Conservation (phyloP, 2,329 filamentous ascomycete species). For the Gaeumannomyces tritici region DNA sequence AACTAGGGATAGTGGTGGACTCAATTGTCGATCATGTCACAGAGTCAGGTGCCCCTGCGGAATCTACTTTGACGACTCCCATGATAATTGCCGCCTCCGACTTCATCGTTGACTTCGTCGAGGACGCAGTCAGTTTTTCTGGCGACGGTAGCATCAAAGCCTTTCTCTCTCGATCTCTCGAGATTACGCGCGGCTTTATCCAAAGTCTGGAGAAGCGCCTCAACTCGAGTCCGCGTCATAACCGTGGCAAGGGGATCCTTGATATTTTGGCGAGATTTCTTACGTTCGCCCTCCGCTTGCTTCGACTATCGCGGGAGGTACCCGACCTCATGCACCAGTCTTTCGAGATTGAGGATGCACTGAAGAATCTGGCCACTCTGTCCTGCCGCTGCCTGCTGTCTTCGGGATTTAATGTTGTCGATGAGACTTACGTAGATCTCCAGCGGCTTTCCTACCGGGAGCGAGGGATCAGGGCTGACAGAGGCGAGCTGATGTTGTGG, state of each 20-base stretch:
- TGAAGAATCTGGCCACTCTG: slow-evolving; percentile 31
- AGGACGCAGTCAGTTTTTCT: slow-evolving; percentile 29
- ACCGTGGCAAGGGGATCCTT: slow-evolving; percentile 17
- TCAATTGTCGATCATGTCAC: slow-evolving; percentile 37
- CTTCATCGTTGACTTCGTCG: slow-evolving; percentile 39
- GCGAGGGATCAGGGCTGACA: slow-evolving; percentile 39
- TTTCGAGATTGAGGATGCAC: slow-evolving; percentile 36
- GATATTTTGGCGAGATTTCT: slow-evolving; percentile 26
- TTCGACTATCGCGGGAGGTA: slow-evolving; percentile 32
- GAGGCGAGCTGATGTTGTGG: slow-evolving; percentile 43
- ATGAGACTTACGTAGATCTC: slow-evolving; percentile 36
- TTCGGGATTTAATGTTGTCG: slow-evolving; percentile 32
- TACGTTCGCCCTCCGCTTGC: slow-evolving; percentile 25
- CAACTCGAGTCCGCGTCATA: slow-evolving; percentile 5
- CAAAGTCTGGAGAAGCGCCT: slow-evolving; percentile 20
- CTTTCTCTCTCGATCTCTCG: slow-evolving; percentile 32
- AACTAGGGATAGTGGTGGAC: slow-evolving; percentile 52
- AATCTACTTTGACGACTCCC: background rate
- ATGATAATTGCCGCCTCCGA: slow-evolving; percentile 21
- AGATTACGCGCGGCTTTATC: slow-evolving; percentile 31
- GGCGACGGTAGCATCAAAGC: slow-evolving; percentile 23
- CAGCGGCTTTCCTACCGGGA: slow-evolving; percentile 35
- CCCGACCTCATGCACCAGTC: slow-evolving; percentile 20
- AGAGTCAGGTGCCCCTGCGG: background rate
- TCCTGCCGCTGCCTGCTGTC: slow-evolving; percentile 29